A percentile compares a stretch with the other conserved stretches of the same genome.
These are phyloP conservation scores for Acacia melanoxylon DNA, from an alignment of 306 rosid species.

Conservation along the genomic window DNA sequence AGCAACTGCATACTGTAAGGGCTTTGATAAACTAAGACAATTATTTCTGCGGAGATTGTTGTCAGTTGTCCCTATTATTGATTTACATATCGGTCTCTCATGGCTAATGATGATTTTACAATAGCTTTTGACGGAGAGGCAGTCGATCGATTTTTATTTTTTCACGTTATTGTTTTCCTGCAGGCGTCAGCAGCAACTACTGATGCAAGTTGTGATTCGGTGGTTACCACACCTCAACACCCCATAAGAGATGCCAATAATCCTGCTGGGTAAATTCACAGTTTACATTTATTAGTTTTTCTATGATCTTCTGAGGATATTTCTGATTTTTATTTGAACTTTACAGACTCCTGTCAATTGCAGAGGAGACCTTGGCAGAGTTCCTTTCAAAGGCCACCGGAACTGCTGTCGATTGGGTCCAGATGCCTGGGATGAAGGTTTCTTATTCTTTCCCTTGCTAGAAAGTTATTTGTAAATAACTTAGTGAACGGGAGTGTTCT, in stretches of 20 bases:
- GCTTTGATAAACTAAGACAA: neutral
- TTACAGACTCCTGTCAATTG: conserved; percentile 95
- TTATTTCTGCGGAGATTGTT: neutral
- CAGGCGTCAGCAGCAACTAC: conserved; percentile 80
- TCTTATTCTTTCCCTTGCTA: conserved; percentile 3
- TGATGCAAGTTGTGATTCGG: conserved; percentile 94
- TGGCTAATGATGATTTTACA: neutral
- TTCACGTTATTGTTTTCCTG: conserved; percentile 10
- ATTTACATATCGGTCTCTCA: neutral
- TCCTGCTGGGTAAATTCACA: conserved; percentile 89
- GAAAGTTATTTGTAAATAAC: neutral
- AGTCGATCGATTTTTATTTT: conserved; percentile 12
- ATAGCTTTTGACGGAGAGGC: conserved; percentile 6
- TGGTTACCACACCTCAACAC: conserved; percentile 81
- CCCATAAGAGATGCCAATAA: conserved; percentile 83
- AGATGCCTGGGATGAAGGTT: conserved; percentile 99
- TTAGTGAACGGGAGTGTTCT: neutral
- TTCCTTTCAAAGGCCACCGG: conserved; percentile 99
- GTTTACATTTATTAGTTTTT: conserved; percentile 16
- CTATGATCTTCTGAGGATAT: neutral
- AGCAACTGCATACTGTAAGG: conserved; percentile 88
- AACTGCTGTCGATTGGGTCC: conserved; percentile 99
- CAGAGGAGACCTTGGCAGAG: conserved; percentile 99
- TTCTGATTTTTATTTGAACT: conserved; percentile 2
- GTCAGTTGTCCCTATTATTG: neutral